Evolutionary conservation across 2,329 filamentous ascomycete species (phyloP).

Genomic region (Cordyceps fumosorosea): DNA sequence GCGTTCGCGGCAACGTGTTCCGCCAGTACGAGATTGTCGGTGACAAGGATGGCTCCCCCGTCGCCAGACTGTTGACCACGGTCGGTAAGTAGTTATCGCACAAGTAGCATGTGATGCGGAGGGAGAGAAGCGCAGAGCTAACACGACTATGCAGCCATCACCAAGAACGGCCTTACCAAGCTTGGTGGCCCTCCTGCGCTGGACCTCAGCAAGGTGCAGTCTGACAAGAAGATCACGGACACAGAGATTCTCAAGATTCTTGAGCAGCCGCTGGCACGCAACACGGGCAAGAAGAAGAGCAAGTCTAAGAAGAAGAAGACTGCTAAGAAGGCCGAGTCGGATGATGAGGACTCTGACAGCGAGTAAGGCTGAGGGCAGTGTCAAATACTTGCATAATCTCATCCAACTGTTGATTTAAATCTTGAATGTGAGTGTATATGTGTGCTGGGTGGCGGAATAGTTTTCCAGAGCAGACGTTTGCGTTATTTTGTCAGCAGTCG

Average conservation of each 20-base stretch:
- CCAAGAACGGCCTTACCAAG: slow-evolving; percentile 92
- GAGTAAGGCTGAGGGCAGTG: slow-evolving; percentile 4
- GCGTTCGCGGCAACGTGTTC: slow-evolving; percentile 85
- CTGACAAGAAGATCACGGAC: slow-evolving; percentile 96
- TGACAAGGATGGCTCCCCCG: slow-evolving; percentile 81
- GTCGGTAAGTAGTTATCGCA: slow-evolving; percentile 61
- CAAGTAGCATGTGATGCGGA: not conserved
- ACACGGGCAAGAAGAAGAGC: slow-evolving; percentile 91
- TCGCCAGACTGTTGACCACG: slow-evolving; percentile 83
- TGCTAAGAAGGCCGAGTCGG: slow-evolving; percentile 37
- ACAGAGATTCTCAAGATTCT: slow-evolving; percentile 94
- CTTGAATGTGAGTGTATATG: not conserved
- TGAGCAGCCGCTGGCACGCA: slow-evolving; percentile 77
- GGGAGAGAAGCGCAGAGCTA: not conserved
- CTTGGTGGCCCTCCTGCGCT: slow-evolving; percentile 69
- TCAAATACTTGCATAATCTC: not conserved
- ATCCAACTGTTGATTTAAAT: not conserved
- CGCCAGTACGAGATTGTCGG: slow-evolving; percentile 94
- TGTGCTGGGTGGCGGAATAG: not conserved
- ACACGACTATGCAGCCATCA: slow-evolving; percentile 60
- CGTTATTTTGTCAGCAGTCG: not conserved
- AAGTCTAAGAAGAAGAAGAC: slow-evolving; percentile 71
- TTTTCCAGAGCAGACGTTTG: not conserved
- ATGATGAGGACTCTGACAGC: slow-evolving; percentile 30
- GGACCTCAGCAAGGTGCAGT: slow-evolving; percentile 78